These are phyloP conservation scores for Picea glauca DNA, from an alignment of 75 land plant species.

Conservation along the genomic window DNA sequence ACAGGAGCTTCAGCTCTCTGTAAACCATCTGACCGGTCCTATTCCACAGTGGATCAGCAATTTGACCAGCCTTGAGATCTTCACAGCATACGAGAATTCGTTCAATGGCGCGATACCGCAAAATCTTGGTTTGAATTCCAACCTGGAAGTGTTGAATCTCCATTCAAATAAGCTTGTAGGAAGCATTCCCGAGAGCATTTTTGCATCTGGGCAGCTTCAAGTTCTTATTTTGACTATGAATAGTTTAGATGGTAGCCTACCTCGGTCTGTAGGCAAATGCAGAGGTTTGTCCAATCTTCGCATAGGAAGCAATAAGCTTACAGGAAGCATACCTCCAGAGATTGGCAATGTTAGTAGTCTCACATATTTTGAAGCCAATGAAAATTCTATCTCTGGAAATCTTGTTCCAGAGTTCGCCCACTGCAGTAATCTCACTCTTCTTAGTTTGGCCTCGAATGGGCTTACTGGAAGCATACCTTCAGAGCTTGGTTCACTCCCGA, in stretches of 20 bases:
- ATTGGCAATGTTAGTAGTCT: slow-evolving; percentile 67
- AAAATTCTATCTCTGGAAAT: slow-evolving; percentile 61
- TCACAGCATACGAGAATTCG: slow-evolving; percentile 65
- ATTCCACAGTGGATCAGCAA: slow-evolving; percentile 54
- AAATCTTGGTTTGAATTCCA: slow-evolving; percentile 40
- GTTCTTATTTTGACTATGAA: slow-evolving; percentile 51
- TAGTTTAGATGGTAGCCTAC: slow-evolving; percentile 46
- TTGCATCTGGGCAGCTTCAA: slow-evolving; percentile 49
- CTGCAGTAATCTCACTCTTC: slow-evolving; percentile 70
- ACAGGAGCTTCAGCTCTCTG: slow-evolving; percentile 23
- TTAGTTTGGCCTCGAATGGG: slow-evolving; percentile 63
- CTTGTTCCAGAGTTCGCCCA: slow-evolving; percentile 50
- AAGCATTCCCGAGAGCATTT: slow-evolving; percentile 56
- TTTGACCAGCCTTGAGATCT: slow-evolving; percentile 38
- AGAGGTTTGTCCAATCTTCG: slow-evolving; percentile 51
- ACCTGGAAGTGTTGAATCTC: slow-evolving; percentile 51
- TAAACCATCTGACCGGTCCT: slow-evolving; percentile 19
- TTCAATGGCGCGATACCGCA: slow-evolving; percentile 55
- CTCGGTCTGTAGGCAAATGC: slow-evolving; percentile 56
- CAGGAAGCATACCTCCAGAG: slow-evolving; percentile 48
- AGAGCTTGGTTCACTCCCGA: slow-evolving; percentile 48
- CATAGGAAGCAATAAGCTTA: slow-evolving; percentile 60
- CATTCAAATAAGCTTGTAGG: slow-evolving; percentile 72
- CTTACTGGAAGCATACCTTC: slow-evolving; percentile 59
- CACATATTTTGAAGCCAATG: slow-evolving; percentile 67